Evolutionary conservation across 805 yeast genomes (phyloP).

Genomic region (Candida corydali): DNA sequence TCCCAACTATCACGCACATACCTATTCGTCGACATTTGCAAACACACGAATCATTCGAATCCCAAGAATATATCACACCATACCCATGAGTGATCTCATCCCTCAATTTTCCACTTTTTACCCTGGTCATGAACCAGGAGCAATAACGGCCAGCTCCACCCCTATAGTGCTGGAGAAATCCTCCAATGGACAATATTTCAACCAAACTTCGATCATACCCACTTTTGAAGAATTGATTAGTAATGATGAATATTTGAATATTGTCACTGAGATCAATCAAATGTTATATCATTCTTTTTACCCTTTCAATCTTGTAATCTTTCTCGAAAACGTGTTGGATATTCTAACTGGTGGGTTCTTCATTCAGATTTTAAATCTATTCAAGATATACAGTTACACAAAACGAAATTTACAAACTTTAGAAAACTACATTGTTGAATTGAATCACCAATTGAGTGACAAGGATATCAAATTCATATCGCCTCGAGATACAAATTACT

Average conservation of each 20-base stretch:
- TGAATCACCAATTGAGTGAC: conserved; percentile 16
- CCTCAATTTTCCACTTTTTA: conserved; percentile 53
- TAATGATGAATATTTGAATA: conserved; percentile 32
- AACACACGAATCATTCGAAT: conserved; percentile 60
- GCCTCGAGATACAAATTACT: conserved; percentile 51
- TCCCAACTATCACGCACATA: conserved; percentile 50
- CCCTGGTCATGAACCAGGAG: conserved; percentile 68
- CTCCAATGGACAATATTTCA: conserved; percentile 44
- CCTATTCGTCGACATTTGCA: conserved; percentile 21
- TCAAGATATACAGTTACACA: conserved; percentile 16
- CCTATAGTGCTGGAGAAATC: conserved; percentile 24
- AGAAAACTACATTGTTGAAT: conserved; percentile 28
- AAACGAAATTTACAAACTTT: conserved; percentile 31
- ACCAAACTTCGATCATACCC: conserved; percentile 50
- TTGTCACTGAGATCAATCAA: conserved; percentile 45
- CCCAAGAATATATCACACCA: conserved; percentile 46
- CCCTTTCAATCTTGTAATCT: conserved; percentile 22
- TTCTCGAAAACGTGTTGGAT: conserved; percentile 39
- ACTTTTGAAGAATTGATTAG: conserved; percentile 24
- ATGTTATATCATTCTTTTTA: conserved; percentile 36
- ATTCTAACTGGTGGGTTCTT: conserved; percentile 35
- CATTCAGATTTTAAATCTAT: conserved; percentile 16
- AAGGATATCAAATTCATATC: conserved; percentile 39
- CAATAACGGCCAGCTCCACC: conserved; percentile 17
- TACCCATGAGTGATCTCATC: conserved; percentile 27